Percentiles rank a stretch among this genome's conserved stretches.
Evolutionary conservation across 73 alveolate species (phyloP).

Genomic region (Durusdinium trenchii): DNA sequence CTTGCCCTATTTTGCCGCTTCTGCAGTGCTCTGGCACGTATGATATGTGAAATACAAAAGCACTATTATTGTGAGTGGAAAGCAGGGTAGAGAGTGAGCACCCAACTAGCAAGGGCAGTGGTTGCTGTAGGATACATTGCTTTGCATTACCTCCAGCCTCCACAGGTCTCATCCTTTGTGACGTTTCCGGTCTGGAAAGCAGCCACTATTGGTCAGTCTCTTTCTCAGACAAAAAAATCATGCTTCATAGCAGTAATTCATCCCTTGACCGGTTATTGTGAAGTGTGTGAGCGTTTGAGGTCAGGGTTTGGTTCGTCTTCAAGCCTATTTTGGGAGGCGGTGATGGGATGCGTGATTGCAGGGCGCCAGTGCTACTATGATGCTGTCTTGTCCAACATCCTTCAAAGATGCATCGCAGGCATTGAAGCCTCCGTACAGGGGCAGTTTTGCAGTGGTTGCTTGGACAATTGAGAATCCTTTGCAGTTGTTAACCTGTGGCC

Average conservation of each 20-base stretch:
- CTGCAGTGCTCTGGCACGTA: neutral
- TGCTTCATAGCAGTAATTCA: neutral
- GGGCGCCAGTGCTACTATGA: no score
- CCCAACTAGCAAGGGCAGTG: neutral
- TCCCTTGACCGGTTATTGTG: no score
- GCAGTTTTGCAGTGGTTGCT: slow-evolving; percentile 54
- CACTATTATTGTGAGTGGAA: neutral
- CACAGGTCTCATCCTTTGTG: slow-evolving; percentile 39
- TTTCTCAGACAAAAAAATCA: neutral
- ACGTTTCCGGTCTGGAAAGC: slow-evolving; percentile 74
- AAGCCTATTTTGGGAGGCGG: slow-evolving; percentile 45
- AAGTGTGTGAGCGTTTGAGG: neutral
- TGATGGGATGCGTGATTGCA: no score
- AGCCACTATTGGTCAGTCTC: slow-evolving; percentile 60
- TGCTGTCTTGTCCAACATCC: no score
- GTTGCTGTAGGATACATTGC: neutral
- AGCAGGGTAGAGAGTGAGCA: neutral
- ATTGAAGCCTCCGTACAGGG: slow-evolving; percentile 56
- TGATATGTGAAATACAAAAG: neutral
- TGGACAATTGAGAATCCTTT: neutral
- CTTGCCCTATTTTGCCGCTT: slow-evolving; percentile 39
- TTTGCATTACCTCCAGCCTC: neutral
- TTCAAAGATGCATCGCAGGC: neutral
- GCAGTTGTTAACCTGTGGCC: neutral
- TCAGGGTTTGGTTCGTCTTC: neutral